Conservation (phyloP, 2,329 filamentous ascomycete species). For the Emmonsia crescens region DNA sequence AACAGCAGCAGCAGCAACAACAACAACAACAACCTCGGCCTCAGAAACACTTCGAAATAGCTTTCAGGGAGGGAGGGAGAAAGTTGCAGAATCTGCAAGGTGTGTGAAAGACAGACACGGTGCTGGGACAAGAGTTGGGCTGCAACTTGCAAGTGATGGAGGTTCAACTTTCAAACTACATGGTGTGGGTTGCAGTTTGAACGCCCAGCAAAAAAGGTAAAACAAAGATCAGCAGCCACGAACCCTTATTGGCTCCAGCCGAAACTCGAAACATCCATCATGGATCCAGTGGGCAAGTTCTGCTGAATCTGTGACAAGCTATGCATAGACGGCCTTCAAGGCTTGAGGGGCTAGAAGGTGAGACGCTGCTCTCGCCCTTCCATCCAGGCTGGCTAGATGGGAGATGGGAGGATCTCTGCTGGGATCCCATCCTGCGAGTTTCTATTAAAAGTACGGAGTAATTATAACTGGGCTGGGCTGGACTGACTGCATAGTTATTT, state of each 20-base stretch:
- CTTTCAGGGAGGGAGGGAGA: not conserved
- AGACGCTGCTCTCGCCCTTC: not conserved
- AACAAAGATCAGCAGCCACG: not conserved
- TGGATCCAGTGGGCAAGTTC: not conserved
- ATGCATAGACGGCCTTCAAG: too few species aligned
- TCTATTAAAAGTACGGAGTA: not conserved
- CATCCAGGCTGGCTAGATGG: not conserved
- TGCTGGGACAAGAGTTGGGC: not conserved
- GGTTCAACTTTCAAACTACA: too few species aligned
- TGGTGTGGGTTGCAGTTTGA: too few species aligned
- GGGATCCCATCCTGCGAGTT: not conserved
- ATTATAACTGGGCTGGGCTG: too few species aligned
- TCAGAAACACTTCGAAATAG: not conserved
- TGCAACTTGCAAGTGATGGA: not conserved
- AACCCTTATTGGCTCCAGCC: not conserved
- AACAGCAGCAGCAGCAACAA: not conserved
- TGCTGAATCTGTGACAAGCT: slow-evolving; percentile 1
- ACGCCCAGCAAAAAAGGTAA: not conserved
- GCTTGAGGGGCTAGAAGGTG: not conserved
- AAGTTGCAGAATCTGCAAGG: not conserved
- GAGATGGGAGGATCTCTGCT: not conserved
- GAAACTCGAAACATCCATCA: slow-evolving; percentile 1
- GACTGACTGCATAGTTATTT: not conserved
- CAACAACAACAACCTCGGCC: not conserved
- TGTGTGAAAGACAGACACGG: not conserved